A percentile compares a stretch with the other conserved stretches of the same genome.
These are phyloP conservation scores for Onygenales sp. DNA, from an alignment of 2,329 filamentous ascomycete genomes.

Conservation along the genomic window DNA sequence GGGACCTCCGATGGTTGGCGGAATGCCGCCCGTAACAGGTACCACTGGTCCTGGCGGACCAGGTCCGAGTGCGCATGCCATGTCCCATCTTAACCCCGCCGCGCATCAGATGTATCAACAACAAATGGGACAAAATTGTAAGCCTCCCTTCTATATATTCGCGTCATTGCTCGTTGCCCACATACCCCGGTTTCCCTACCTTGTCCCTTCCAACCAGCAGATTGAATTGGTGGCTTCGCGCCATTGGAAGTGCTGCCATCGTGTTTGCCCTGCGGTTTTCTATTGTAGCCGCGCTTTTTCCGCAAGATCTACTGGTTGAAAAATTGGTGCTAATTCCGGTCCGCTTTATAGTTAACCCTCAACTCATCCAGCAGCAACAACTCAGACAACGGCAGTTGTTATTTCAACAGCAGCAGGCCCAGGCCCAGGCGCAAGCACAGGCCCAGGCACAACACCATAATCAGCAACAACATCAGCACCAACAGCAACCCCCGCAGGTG, in stretches of 20 bases:
- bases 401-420: conserved; percentile 22
- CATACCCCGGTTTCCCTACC: neutral
- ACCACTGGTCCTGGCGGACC: conserved; percentile 41
- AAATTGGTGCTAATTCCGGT: conserved; percentile 4
- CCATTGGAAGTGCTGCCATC: too few relatives aligned
- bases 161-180: neutral
- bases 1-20: conserved; percentile 53
- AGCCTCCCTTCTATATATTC: conserved; percentile 14
- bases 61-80: conserved; percentile 48
- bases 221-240: too few relatives aligned
- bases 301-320: neutral
- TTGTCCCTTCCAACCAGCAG: neutral
- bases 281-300: too few relatives aligned
- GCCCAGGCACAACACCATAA: conserved; percentile 7
- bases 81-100: conserved; percentile 48
- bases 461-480: conserved; percentile 29
- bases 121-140: conserved; percentile 33
- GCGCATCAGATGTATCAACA: conserved; percentile 44
- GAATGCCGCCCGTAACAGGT: conserved; percentile 51
- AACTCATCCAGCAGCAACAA: conserved; percentile 28
- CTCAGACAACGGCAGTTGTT: conserved; percentile 19
- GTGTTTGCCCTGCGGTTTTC: too few relatives aligned
- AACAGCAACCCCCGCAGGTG: conserved; percentile 23
- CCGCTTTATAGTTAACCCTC: conserved; percentile 30
- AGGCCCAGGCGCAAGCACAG: conserved; percentile 20